Conservation (phyloP, 352 stramenopile species). For the Pythium phragmiticola region DNA sequence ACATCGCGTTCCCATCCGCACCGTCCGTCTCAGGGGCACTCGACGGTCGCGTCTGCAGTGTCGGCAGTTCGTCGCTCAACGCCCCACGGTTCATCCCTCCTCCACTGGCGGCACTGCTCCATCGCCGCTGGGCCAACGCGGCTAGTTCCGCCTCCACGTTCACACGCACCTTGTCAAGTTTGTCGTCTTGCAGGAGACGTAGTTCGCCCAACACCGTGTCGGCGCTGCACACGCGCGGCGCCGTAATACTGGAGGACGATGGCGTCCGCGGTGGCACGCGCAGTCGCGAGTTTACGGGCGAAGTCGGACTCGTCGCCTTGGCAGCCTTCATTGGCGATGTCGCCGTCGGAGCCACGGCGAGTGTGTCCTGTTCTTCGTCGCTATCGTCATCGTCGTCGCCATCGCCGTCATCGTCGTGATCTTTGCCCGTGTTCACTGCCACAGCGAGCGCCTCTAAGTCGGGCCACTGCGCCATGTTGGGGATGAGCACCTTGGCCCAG, state of each 20-base stretch:
- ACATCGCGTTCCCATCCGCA: neutral
- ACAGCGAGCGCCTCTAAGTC: conserved; percentile 37
- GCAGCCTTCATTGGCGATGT: conserved; percentile 18
- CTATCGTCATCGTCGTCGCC: conserved; percentile 37
- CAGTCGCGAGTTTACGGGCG: conserved; percentile 25
- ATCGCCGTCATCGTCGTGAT: conserved; percentile 26
- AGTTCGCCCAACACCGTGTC: conserved; percentile 56
- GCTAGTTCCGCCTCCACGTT: conserved; percentile 62
- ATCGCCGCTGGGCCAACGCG: conserved; percentile 18
- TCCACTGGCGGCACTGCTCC: conserved; percentile 9
- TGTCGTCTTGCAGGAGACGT: conserved; percentile 47
- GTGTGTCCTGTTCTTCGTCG: neutral
- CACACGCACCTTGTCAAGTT: conserved; percentile 56
- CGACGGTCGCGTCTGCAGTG: conserved; percentile 21
- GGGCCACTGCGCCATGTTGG: conserved; percentile 45
- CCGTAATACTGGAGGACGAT: conserved; percentile 27
- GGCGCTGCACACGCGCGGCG: conserved; percentile 50
- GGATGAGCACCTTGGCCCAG: conserved; percentile 57
- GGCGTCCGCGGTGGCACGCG: conserved; percentile 12
- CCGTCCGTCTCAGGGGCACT: conserved; percentile 16
- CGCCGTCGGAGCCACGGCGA: conserved; percentile 22
- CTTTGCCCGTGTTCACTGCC: conserved; percentile 20
- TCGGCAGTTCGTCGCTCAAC: conserved; percentile 17
- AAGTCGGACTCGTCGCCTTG: conserved; percentile 5
- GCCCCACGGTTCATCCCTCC: conserved; percentile 1